Conservation (phyloP, 495 filamentous ascomycete species). For the Penicillium argentinense region DNA sequence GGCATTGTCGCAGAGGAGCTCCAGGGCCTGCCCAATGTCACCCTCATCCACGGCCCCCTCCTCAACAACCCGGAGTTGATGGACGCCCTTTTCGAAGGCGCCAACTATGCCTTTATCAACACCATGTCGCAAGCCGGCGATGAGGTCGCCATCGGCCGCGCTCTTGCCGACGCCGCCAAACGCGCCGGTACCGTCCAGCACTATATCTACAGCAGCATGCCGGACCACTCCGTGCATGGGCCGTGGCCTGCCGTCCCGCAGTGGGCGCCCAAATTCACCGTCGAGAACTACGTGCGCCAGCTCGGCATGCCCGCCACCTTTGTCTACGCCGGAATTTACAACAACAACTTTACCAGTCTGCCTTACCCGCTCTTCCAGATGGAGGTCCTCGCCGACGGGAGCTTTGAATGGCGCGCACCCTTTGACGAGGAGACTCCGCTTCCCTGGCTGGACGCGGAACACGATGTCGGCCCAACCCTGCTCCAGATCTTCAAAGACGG, state of each 20-base stretch:
- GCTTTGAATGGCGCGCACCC: slow-evolving; percentile 91
- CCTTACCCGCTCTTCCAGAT: slow-evolving; percentile 93
- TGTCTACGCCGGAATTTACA: slow-evolving; percentile 95
- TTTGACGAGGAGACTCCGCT: slow-evolving; percentile 85
- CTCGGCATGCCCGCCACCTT: slow-evolving; percentile 85
- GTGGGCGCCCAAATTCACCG: slow-evolving; percentile 87
- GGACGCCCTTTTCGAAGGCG: slow-evolving; percentile 73
- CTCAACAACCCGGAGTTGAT: slow-evolving; percentile 69
- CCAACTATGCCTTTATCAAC: slow-evolving; percentile 92
- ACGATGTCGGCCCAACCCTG: slow-evolving; percentile 92
- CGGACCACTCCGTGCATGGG: slow-evolving; percentile 78
- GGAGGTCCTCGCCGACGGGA: slow-evolving; percentile 77
- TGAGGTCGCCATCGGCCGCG: slow-evolving; percentile 83
- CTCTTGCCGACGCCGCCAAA: slow-evolving; percentile 87
- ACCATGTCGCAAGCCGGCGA: slow-evolving; percentile 94
- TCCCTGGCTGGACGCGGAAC: slow-evolving; percentile 97
- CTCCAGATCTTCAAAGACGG: slow-evolving; percentile 97
- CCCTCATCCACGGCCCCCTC: slow-evolving; percentile 77
- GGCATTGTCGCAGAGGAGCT: slow-evolving; percentile 85
- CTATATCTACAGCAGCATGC: slow-evolving; percentile 96
- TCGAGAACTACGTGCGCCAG: slow-evolving; percentile 87
- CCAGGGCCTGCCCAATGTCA: slow-evolving; percentile 75
- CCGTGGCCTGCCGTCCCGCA: slow-evolving; percentile 83
- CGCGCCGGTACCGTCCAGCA: slow-evolving; percentile 75
- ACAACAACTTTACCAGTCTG: slow-evolving; percentile 96